Evolutionary conservation across 352 stramenopile species (phyloP).

Genomic region (Blastocystis sp.): DNA sequence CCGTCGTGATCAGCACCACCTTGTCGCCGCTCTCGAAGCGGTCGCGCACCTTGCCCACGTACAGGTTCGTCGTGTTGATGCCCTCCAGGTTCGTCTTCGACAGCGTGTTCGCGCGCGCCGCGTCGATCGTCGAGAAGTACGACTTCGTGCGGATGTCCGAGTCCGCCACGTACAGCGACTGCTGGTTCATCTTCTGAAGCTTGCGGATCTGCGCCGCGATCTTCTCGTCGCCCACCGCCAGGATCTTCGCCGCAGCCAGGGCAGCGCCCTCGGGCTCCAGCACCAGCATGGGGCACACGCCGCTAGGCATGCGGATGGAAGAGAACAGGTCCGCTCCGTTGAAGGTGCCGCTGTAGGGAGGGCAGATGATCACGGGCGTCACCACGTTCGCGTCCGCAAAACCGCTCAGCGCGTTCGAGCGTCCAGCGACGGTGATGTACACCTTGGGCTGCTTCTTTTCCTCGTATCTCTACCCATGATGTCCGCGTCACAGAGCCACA

Average conservation of each 20-base stretch:
- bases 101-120: slow-evolving; percentile 50
- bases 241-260: slow-evolving; percentile 67
- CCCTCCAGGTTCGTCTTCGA: slow-evolving; percentile 10
- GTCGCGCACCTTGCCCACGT: slow-evolving; percentile 76
- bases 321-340: slow-evolving; percentile 65
- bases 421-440: slow-evolving; percentile 70
- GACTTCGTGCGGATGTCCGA: slow-evolving; percentile 68
- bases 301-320: slow-evolving; percentile 64
- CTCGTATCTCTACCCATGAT: slow-evolving; percentile 61
- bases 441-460: slow-evolving; percentile 61
- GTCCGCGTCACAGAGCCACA: background rate
- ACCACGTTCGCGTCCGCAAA: slow-evolving; percentile 66
- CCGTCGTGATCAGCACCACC: slow-evolving; percentile 93
- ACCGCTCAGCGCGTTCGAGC: slow-evolving; percentile 65
- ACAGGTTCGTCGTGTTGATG: slow-evolving; percentile 1
- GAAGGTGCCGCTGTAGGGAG: slow-evolving; percentile 64
- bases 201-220: slow-evolving; percentile 19
- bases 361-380: slow-evolving; percentile 65
- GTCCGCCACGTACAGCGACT: slow-evolving; percentile 62
- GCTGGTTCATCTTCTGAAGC: slow-evolving; percentile 64
- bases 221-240: slow-evolving; percentile 39
- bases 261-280: slow-evolving; percentile 55
- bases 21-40: slow-evolving; percentile 81
- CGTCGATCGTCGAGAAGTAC: slow-evolving; percentile 55
- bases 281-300: slow-evolving; percentile 68